Base-by-base conservation (phyloP, 2,329 filamentous ascomycete genomes). In the Diplodia corticola region DNA sequence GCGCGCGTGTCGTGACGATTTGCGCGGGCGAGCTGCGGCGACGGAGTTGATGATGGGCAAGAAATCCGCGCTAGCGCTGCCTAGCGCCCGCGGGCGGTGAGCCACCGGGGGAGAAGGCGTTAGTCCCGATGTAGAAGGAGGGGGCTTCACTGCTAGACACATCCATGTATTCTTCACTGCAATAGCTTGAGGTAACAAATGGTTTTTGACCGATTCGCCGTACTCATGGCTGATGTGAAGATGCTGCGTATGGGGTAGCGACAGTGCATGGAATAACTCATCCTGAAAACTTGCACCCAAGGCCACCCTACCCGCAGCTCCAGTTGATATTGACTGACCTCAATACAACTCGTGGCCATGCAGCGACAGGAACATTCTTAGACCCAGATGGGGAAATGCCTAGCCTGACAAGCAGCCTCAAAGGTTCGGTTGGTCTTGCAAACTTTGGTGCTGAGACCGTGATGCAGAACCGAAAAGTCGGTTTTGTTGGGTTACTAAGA, bases 1-100 rank as follows among this genome's bases (percentile, higher is more conserved):
- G 40, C 48, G 59, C 60, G 46, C 60, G 12, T 22, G 22, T 57
- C 35, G 54, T 57, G 54, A 57, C 54, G 54, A 57, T n/a, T 44
- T 57, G 35, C 54, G 54, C 33, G 33, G 54, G 15, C 22, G 35
- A 44, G 7, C 24, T 57, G 54, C 54, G 54, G 54, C 54, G 51
- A 37, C 30, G 40, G 37, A n/a, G 33, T 35, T 35, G 33, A n/a
- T 44, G 40, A 44, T 44, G 9, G 40, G 17, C 40, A 44, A n/a
- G 51, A 55, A 37, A 55, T 55, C 51, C 30, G 51, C 50, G 40
- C 40, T 44, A 44, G 40, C n/a, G 40, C 40, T 44, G 40, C 26
- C 28, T 53, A 28, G 50, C 50, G 26, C 26, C 50, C 51, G 51
- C 51, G 30, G 51, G 51, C 51, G 51, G 51, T 55, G 51, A 55